Conservation (phyloP, 148 eudicot genomes). For the Polygonum maritimum region DNA sequence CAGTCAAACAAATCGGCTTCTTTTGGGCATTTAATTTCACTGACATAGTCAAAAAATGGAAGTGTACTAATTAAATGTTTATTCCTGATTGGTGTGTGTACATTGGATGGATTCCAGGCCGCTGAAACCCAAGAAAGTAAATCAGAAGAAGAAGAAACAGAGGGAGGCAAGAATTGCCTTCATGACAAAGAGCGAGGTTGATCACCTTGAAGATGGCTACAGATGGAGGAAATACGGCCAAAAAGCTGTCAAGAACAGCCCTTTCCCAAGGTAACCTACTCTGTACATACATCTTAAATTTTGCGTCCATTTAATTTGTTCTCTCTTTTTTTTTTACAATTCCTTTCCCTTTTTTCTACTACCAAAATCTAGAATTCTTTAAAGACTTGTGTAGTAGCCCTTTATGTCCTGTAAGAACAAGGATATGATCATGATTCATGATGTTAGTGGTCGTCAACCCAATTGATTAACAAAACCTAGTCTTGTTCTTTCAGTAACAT, state of each 20-base stretch:
- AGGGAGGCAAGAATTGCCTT: constrained; percentile 71
- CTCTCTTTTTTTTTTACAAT: neutral
- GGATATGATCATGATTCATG: neutral
- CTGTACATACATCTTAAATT: neutral
- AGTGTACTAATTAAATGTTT: constrained; percentile 1
- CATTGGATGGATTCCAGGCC: neutral
- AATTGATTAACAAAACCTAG: no score
- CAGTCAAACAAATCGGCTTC: neutral
- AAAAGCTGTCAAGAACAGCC: constrained; percentile 84
- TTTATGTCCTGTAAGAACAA: neutral
- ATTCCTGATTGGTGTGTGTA: neutral
- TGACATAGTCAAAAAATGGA: neutral
- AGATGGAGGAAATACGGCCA: constrained; percentile 96
- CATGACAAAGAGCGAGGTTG: constrained; percentile 95
- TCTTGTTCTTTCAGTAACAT: no score
- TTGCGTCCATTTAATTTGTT: constrained; percentile 1
- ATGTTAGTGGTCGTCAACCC: no score
- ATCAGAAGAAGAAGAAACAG: constrained; percentile 42
- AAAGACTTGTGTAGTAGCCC: no score
- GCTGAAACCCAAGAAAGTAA: constrained; percentile 40
- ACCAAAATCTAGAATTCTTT: neutral
- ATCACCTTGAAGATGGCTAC: constrained; percentile 93
- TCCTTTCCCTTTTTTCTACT: neutral
- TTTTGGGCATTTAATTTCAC: neutral
- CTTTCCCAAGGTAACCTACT: constrained; percentile 64